Evolutionary conservation across 2,329 filamentous ascomycete genomes (phyloP).

Genomic region (Rhexocercosporidium sp.): DNA sequence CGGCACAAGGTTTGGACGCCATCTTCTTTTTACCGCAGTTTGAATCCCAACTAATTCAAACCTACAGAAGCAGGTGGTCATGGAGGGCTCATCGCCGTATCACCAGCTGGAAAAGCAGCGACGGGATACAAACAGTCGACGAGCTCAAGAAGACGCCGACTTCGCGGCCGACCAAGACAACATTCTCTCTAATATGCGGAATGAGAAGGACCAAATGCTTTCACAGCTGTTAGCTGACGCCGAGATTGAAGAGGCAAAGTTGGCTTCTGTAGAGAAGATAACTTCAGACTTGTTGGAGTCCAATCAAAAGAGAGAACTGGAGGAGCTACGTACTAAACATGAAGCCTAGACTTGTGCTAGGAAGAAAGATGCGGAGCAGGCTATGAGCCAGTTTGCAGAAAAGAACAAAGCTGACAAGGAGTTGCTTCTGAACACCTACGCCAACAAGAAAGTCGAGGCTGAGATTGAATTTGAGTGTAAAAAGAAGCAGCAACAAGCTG

Average conservation of each 20-base stretch:
- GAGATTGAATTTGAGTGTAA: no score
- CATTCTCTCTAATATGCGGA: neutral
- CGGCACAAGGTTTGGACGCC: neutral
- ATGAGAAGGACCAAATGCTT: neutral
- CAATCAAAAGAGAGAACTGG: neutral
- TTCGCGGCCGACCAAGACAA: neutral
- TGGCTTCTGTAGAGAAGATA: neutral
- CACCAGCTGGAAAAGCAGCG: neutral
- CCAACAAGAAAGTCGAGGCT: neutral
- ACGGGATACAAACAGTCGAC: no score
- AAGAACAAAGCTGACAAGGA: neutral
- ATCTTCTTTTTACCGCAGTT: neutral
- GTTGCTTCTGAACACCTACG: neutral
- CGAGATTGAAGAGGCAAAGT: neutral
- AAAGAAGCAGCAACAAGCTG: no score
- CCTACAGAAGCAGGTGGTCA: neutral
- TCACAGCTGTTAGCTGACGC: neutral
- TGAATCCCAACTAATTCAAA: neutral
- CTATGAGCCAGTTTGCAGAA: neutral
- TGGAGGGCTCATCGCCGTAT: neutral
- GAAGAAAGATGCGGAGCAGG: no score
- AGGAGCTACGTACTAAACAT: neutral
- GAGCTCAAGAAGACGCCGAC: neutral
- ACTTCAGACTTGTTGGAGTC: neutral
- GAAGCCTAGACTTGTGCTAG: neutral